Percentiles rank a stretch among this genome's conserved stretches.
Evolutionary conservation across 768 basidiomycete species (phyloP).

Genomic region (Kwoniella pini): DNA sequence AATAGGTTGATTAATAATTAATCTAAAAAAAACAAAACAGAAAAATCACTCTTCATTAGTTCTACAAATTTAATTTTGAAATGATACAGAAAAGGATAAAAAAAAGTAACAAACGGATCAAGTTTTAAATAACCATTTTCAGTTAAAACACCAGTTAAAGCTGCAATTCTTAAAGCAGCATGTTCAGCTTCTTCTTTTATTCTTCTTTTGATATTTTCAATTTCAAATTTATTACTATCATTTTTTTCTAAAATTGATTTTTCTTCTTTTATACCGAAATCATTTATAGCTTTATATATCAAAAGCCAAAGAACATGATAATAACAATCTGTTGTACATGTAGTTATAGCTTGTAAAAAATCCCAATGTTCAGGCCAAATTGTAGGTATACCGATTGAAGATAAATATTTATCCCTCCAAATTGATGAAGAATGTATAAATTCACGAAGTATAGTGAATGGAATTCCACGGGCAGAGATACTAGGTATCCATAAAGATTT

Average conservation of each 20-base stretch:
- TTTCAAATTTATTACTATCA: conserved; percentile 68
- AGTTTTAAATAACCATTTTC: conserved; percentile 75
- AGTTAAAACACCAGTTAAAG: conserved; percentile 80
- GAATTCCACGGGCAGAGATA: conserved; percentile 74
- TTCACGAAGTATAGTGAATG: conserved; percentile 64
- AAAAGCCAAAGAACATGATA: conserved; percentile 92
- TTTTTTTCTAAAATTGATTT: conserved; percentile 45
- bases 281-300: conserved; percentile 76
- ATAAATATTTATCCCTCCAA: conserved; percentile 77
- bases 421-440: conserved; percentile 64
- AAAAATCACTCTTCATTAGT: background rate
- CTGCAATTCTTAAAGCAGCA: conserved; percentile 81
- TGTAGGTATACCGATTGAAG: conserved; percentile 78
- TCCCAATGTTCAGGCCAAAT: conserved; percentile 87
- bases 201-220: conserved; percentile 52
- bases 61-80: too few species aligned
- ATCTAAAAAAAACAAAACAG: conserved; percentile 57
- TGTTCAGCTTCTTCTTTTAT: conserved; percentile 70
- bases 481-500: conserved; percentile 76
- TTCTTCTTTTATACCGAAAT: conserved; percentile 78
- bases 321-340: conserved; percentile 60
- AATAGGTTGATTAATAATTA: conserved; percentile 83
- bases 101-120: conserved; percentile 36
- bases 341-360: conserved; percentile 74
- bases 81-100: too few species aligned